Conservation (phyloP, 129 eudicot genomes). For the Artemisia argyi region DNA sequence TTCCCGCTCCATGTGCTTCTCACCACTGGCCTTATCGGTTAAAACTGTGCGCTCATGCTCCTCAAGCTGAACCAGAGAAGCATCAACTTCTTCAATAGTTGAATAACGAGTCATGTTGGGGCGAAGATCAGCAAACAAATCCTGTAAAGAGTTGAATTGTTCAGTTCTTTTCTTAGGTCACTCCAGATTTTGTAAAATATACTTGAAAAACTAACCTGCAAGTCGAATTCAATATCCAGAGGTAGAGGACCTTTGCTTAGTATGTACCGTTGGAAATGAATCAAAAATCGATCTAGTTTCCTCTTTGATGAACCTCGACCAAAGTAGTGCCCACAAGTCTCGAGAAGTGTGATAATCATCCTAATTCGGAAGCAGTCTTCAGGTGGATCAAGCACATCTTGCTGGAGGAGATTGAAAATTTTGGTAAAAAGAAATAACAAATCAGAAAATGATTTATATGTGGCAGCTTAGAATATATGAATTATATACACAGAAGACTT, state of each 20-base stretch:
- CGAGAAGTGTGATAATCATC: slow-evolving; percentile 89
- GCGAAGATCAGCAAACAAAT: slow-evolving; percentile 82
- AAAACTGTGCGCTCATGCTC: slow-evolving; percentile 67
- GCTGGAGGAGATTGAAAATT: slow-evolving; percentile 37
- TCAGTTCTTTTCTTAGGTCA: neutral
- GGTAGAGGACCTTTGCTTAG: slow-evolving; percentile 83
- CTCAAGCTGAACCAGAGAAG: slow-evolving; percentile 73
- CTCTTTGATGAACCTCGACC: slow-evolving; percentile 97
- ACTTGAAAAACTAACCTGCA: slow-evolving; percentile 65
- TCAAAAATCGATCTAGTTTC: slow-evolving; percentile 86
- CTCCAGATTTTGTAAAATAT: no score
- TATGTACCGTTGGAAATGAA: slow-evolving; percentile 90
- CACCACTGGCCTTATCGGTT: slow-evolving; percentile 56
- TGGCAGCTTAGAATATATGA: neutral
- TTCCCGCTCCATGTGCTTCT: slow-evolving; percentile 47
- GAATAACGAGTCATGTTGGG: slow-evolving; percentile 89
- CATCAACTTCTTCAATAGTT: slow-evolving; percentile 76
- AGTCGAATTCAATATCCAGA: slow-evolving; percentile 91
- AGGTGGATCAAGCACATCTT: slow-evolving; percentile 91
- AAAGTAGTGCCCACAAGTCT: slow-evolving; percentile 97
- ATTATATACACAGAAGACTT: slow-evolving; percentile 5
- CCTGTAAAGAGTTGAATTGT: slow-evolving; percentile 47
- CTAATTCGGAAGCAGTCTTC: slow-evolving; percentile 95
- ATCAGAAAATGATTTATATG: slow-evolving; percentile 11
- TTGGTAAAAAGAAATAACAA: slow-evolving; percentile 6